Conservation (phyloP, 352 stramenopile genomes). For the Pythium utonaiense region DNA sequence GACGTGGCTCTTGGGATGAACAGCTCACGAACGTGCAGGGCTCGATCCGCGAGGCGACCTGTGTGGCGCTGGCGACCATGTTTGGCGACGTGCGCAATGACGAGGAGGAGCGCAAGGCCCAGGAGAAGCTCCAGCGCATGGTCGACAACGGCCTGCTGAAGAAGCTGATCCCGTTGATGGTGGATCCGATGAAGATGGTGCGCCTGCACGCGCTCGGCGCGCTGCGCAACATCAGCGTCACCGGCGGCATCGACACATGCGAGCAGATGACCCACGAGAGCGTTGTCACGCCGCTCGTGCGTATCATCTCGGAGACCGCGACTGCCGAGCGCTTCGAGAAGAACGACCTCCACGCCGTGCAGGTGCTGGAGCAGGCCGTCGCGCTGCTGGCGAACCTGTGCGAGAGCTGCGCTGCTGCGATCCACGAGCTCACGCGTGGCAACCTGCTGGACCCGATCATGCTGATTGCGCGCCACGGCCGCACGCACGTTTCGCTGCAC, state of each 20-base stretch:
- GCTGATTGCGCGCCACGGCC: constrained; percentile 55
- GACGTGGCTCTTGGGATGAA: neutral
- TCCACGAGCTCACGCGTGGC: constrained; percentile 79
- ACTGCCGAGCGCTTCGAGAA: constrained; percentile 47
- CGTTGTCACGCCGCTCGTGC: constrained; percentile 72
- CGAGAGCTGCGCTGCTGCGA: constrained; percentile 74
- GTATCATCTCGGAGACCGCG: constrained; percentile 60
- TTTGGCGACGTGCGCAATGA: constrained; percentile 68
- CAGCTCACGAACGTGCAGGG: constrained; percentile 72
- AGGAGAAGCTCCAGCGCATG: constrained; percentile 72
- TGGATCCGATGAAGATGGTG: constrained; percentile 83
- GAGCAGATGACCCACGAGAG: constrained; percentile 77
- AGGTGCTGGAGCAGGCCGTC: constrained; percentile 79
- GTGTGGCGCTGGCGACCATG: constrained; percentile 80
- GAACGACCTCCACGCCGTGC: constrained; percentile 61
- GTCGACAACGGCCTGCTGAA: constrained; percentile 69
- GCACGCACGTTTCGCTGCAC: constrained; percentile 49
- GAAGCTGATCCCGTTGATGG: constrained; percentile 82
- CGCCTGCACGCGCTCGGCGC: constrained; percentile 77
- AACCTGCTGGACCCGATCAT: constrained; percentile 74
- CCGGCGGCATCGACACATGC: constrained; percentile 75
- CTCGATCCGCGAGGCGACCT: constrained; percentile 82
- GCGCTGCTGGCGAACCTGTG: constrained; percentile 78
- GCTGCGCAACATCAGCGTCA: constrained; percentile 87
- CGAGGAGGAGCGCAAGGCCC: constrained; percentile 50